Conservation (phyloP, 306 rosid genomes). For the Castanea crenata region DNA sequence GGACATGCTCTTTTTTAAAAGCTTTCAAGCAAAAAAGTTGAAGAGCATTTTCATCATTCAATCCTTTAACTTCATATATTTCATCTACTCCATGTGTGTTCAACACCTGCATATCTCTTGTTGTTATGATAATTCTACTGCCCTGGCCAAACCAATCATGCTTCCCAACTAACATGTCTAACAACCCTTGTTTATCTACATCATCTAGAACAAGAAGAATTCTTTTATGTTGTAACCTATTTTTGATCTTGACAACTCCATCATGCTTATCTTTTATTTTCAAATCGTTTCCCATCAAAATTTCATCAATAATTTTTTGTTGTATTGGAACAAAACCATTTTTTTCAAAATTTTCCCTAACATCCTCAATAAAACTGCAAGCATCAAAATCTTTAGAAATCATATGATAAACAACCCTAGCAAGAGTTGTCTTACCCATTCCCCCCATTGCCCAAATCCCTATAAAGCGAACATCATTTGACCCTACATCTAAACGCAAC, state of each 20-base stretch:
- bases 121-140: background rate
- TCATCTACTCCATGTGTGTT: background rate
- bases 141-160: background rate
- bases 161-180: accelerated
- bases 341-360: background rate
- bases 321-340: accelerated
- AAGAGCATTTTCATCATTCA: background rate
- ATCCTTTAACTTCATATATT: background rate
- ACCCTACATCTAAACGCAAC: too few species aligned
- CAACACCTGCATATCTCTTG: background rate
- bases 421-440: background rate
- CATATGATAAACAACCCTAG: background rate
- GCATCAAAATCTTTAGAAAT: background rate
- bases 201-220: background rate
- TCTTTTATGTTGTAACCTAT: accelerated
- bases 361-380: background rate
- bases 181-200: background rate
- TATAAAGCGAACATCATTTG: background rate
- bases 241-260: background rate
- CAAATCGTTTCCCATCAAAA: background rate
- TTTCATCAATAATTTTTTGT: background rate
- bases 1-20: background rate
- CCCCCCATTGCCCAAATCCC: background rate
- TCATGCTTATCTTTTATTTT: background rate
- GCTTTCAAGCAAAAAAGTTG: background rate